Base-by-base conservation (phyloP, 108 stramenopile species). In the Licmophora abbreviata region DNA sequence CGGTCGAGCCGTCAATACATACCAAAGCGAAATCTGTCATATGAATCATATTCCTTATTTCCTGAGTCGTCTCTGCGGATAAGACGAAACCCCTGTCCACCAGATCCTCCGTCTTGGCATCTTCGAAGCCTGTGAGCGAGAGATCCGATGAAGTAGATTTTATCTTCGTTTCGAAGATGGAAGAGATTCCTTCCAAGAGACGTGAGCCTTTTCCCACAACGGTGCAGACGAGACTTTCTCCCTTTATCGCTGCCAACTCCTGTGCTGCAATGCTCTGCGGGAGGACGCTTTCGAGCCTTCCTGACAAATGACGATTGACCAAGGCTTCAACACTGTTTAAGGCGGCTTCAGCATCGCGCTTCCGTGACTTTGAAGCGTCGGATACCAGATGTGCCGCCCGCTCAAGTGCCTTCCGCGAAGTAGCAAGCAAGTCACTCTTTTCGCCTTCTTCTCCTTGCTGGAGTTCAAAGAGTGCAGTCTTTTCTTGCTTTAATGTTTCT, bases 381-480 rank as follows among this genome's bases (percentile, higher is more conserved):
- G 73, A 56, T 9, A 83, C 84, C 9, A 85, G 55, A 40, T 79
- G 78, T 6, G 88, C 81, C 8, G 88, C 88, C 37, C 80, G 64
- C 4, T 80, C 79, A 51, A 90, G 47, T 21, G 88, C 88, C 63
- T 84, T 85, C 69, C 84, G 81, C 1, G 88, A 86, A 5, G 76
- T 61, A 8, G 79, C 73, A 0, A 85, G 53, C 23, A 85, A 35
- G 29, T 75, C 64, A 18, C 51, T 65, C 70, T 85, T 77, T 48
- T 85, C 82, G 22, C 82, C 88, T 53, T 83, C 74, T 35, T 78
- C 75, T 11, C 80, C 84, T 30, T 79, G 62, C 38, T 78, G 77
- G 35, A 81, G 52, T 28, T 80, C 79, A 10, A 85, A 53, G 15
- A 90, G 59, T 12, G 82, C 79, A 42, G 72, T 66, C 70, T 86